phyloP scores from a whole-genome alignment of 225 moss, liverwort and hornwort genomes.

The Thuidium tamariscinum region DNA sequence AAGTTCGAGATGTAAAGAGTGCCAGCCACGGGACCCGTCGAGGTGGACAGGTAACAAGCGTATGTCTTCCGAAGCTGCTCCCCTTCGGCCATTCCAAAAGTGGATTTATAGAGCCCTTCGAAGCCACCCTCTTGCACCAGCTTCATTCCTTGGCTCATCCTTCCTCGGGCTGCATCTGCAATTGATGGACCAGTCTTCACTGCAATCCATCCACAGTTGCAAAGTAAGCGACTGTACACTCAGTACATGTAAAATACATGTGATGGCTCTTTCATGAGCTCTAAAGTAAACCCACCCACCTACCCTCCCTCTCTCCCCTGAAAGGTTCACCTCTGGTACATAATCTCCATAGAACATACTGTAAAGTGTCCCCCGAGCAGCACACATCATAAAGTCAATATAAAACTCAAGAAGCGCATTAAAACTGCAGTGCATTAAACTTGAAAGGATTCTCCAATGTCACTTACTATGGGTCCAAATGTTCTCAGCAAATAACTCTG shows the following conservation, averaged over 20 bases:
- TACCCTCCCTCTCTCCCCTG: neutral
- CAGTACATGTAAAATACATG: neutral
- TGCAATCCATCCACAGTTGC: constrained; percentile 12
- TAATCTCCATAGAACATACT: neutral
- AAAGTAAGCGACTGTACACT: neutral
- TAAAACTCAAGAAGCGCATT: neutral
- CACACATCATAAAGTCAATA: neutral
- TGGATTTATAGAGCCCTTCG: constrained; percentile 54
- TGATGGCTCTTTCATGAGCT: neutral
- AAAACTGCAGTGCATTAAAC: neutral
- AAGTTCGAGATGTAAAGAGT: constrained; percentile 69
- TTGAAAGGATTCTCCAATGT: neutral
- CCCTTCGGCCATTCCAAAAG: constrained; percentile 44
- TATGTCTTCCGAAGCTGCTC: constrained; percentile 83
- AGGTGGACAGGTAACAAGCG: constrained; percentile 81
- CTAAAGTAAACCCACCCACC: neutral
- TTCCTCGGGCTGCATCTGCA: constrained; percentile 63
- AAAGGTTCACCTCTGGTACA: neutral
- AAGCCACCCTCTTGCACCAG: constrained; percentile 69
- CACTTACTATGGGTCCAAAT: constrained; percentile 79
- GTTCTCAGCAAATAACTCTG: constrained; percentile 43
- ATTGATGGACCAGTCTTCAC: constrained; percentile 63
- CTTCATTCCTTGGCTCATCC: constrained; percentile 53
- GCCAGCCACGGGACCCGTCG: constrained; percentile 79
- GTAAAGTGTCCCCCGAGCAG: neutral